A percentile compares a stretch with the other conserved stretches of the same genome.
Conservation (phyloP, 495 filamentous ascomycete species). For the Penicillium samsonianum region DNA sequence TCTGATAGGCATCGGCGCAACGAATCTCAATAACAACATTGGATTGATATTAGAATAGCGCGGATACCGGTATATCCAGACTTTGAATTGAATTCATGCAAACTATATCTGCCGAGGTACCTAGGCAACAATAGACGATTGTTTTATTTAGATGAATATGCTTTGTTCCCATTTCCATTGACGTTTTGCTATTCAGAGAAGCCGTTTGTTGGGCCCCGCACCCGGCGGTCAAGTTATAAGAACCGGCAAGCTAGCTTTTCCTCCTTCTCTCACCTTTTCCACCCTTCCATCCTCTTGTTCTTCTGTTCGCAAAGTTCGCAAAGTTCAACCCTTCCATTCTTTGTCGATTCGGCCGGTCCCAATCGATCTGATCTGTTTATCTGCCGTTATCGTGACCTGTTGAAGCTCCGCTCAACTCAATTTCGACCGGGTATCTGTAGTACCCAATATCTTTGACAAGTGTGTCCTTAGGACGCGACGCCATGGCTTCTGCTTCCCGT, state of each 20-base stretch:
- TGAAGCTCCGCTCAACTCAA: neutral
- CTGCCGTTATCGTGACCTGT: neutral
- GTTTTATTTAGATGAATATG: constrained; percentile 1
- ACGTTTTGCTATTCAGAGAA: neutral
- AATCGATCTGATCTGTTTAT: neutral
- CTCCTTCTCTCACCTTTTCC: neutral
- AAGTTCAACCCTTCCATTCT: constrained; percentile 1
- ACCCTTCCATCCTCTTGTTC: neutral
- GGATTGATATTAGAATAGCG: constrained; percentile 2
- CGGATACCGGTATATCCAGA: constrained; percentile 9
- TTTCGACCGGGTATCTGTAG: constrained; percentile 5
- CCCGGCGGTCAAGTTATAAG: constrained; percentile 13
- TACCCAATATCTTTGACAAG: constrained; percentile 3
- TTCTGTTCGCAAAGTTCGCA: constrained; percentile 3
- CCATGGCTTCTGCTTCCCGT: constrained; percentile 15
- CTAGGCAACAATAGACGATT: constrained; percentile 1
- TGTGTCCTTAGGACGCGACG: constrained; percentile 6
- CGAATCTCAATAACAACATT: constrained; percentile 5
- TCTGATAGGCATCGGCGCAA: neutral
- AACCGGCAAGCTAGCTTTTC: constrained; percentile 1
- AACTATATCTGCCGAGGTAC: neutral
- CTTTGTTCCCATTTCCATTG: constrained; percentile 1
- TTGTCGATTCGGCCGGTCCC: constrained; percentile 14
- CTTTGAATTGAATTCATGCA: neutral
- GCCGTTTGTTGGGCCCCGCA: constrained; percentile 12